Percentiles rank a stretch among this genome's conserved stretches.
phyloP scores from a whole-genome alignment of 768 basidiomycete species.

The Flagelloscypha sp. region DNA sequence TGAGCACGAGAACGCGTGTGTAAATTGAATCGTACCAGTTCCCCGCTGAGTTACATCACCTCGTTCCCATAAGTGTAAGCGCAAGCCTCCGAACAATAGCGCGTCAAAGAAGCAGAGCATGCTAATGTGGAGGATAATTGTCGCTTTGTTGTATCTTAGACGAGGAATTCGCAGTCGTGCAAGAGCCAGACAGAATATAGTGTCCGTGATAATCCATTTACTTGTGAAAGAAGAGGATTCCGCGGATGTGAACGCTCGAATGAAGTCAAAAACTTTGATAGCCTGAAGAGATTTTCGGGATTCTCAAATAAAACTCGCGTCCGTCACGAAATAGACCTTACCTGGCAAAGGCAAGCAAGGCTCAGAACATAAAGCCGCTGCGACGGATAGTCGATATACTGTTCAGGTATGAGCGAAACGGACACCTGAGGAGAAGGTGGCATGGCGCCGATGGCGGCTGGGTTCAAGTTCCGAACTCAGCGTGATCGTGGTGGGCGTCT shows the following conservation, averaged over 20 bases:
- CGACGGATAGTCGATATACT: slow-evolving; percentile 65
- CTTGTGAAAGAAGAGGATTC: slow-evolving; percentile 36
- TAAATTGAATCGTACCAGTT: slow-evolving; percentile 11
- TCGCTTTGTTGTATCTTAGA: slow-evolving; percentile 56
- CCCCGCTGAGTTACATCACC: slow-evolving; percentile 9
- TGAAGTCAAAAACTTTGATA: slow-evolving; percentile 66
- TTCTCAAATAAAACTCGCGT: neutral
- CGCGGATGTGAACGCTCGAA: slow-evolving; percentile 44
- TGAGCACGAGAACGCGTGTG: slow-evolving; percentile 21
- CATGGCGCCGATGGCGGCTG: slow-evolving; percentile 14
- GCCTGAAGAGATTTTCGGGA: slow-evolving; percentile 36
- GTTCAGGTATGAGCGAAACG: slow-evolving; percentile 60
- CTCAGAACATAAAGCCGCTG: slow-evolving; percentile 76
- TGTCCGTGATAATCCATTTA: slow-evolving; percentile 72
- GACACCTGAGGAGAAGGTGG: neutral
- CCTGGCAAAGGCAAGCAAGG: slow-evolving; percentile 70
- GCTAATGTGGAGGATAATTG: slow-evolving; percentile 55
- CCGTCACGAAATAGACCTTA: slow-evolving; percentile 20
- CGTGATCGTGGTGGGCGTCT: too few relatives aligned
- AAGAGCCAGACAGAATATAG: slow-evolving; percentile 48
- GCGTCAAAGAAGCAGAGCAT: slow-evolving; percentile 58
- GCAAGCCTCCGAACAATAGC: slow-evolving; percentile 64
- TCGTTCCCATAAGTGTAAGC: slow-evolving; percentile 40
- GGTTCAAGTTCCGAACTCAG: neutral
- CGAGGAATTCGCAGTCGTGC: slow-evolving; percentile 66